Conservation (phyloP, 202 grass and related monocot species). For the Dendrocalamus latiflorus region DNA sequence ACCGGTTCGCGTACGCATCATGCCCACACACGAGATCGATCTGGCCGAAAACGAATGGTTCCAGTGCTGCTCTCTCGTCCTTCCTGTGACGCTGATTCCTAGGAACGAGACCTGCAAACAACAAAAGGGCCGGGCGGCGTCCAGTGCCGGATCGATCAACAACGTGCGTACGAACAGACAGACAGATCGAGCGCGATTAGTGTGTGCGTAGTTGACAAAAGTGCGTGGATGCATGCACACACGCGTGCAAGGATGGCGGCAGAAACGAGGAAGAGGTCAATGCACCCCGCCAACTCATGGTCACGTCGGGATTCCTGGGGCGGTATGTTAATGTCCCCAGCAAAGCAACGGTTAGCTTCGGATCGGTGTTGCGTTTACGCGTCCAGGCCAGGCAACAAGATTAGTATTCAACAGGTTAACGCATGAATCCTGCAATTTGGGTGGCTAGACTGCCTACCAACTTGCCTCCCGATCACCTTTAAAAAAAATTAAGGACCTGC, state of each 20-base stretch:
- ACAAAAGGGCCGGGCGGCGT: background rate
- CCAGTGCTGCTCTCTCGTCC: background rate
- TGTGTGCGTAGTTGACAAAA: background rate
- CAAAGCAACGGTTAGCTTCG: background rate
- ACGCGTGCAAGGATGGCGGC: no score
- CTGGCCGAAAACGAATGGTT: background rate
- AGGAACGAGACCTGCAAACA: background rate
- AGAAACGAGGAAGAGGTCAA: background rate
- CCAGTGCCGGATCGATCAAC: background rate
- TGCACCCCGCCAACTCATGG: no score
- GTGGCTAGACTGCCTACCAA: background rate
- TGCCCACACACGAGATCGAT: background rate
- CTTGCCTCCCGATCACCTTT: no score
- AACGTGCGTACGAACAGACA: no score
- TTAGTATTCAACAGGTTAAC: background rate
- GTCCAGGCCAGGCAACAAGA: background rate
- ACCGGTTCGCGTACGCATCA: background rate
- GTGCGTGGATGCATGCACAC: no score
- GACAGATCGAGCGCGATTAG: background rate
- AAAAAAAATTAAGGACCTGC: no score
- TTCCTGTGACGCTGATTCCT: background rate
- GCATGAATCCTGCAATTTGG: background rate
- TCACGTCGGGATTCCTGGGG: conserved; percentile 24
- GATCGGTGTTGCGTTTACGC: background rate
- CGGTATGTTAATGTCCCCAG: background rate